phyloP scores from a whole-genome alignment of 495 filamentous ascomycete species.

The Aspergillus haitiensis region DNA sequence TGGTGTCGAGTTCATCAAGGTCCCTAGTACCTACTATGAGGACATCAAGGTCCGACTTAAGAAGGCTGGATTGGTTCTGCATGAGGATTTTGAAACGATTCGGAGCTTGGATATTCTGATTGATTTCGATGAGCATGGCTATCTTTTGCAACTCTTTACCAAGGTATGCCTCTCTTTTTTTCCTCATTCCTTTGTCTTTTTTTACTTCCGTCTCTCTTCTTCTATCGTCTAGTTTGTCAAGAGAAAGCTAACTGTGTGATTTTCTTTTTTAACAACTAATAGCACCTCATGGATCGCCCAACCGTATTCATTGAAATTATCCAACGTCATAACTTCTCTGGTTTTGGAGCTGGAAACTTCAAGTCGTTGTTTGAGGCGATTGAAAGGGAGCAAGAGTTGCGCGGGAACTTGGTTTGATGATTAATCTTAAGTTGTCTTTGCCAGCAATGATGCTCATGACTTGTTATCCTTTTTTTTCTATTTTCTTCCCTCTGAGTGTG shows the following conservation, averaged over 20 bases:
- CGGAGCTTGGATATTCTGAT: slow-evolving; percentile 77
- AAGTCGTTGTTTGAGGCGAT: slow-evolving; percentile 91
- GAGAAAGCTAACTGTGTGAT: slow-evolving; percentile 22
- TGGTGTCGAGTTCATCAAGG: slow-evolving; percentile 85
- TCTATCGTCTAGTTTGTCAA: neutral
- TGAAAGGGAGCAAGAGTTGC: slow-evolving; percentile 79
- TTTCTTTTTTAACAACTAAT: neutral
- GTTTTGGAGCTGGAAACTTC: slow-evolving; percentile 94
- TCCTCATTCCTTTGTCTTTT: neutral
- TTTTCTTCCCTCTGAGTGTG: too few species aligned
- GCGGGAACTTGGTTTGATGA: slow-evolving; percentile 66
- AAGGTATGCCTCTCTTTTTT: slow-evolving; percentile 50
- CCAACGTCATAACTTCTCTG: slow-evolving; percentile 79
- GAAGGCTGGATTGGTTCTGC: slow-evolving; percentile 50
- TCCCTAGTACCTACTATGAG: slow-evolving; percentile 81
- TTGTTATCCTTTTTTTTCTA: too few species aligned
- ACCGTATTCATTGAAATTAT: slow-evolving; percentile 96
- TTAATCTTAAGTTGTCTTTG: too few species aligned
- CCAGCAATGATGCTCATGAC: too few species aligned
- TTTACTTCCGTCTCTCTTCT: too few species aligned
- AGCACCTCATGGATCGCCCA: slow-evolving; percentile 86
- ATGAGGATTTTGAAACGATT: slow-evolving; percentile 75
- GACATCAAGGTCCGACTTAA: slow-evolving; percentile 67
- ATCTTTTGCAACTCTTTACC: slow-evolving; percentile 83
- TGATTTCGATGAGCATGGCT: slow-evolving; percentile 88